Percentiles rank a stretch among this genome's conserved stretches.
phyloP scores from a whole-genome alignment of 345 rosid species.

The Acer campestre region DNA sequence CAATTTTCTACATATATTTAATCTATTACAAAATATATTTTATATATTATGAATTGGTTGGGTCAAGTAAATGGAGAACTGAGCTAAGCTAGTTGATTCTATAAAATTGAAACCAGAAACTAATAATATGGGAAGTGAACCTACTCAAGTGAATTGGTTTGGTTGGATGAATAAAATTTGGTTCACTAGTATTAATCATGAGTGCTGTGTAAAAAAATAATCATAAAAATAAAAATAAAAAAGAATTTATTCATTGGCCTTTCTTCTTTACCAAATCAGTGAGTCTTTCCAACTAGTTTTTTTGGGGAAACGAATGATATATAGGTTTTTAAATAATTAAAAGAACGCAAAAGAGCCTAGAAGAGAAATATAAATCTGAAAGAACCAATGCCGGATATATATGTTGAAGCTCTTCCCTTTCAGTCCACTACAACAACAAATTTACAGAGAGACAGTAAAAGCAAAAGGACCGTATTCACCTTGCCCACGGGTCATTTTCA shows the following conservation, averaged over 20 bases:
- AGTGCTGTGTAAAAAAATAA: not conserved
- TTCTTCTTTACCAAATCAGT: too few species aligned
- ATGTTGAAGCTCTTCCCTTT: constrained; percentile 7
- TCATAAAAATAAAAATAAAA: too few species aligned
- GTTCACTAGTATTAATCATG: not conserved
- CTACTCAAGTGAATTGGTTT: not conserved
- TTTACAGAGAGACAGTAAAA: constrained; percentile 17
- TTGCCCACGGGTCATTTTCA: constrained; percentile 98
- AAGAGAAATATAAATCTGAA: not conserved
- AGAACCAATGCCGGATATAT: not conserved
- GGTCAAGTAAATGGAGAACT: not conserved
- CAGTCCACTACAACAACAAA: not conserved
- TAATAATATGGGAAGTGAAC: not conserved
- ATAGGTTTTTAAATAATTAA: not conserved
- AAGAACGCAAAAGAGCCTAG: not conserved
- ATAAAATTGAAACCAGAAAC: not conserved
- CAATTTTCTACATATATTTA: not conserved
- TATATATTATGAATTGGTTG: not conserved
- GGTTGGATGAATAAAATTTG: not conserved
- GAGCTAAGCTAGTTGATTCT: not conserved
- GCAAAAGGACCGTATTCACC: constrained; percentile 43
- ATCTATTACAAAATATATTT: not conserved
- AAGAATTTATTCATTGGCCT: too few species aligned
- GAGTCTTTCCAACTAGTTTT: not conserved
- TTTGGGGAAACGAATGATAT: not conserved